Evolutionary conservation across 1,284 basidiomycete genomes (phyloP), one percentile per base, ranked within the genome.

Genomic region (Puccinia novopanici): DNA sequence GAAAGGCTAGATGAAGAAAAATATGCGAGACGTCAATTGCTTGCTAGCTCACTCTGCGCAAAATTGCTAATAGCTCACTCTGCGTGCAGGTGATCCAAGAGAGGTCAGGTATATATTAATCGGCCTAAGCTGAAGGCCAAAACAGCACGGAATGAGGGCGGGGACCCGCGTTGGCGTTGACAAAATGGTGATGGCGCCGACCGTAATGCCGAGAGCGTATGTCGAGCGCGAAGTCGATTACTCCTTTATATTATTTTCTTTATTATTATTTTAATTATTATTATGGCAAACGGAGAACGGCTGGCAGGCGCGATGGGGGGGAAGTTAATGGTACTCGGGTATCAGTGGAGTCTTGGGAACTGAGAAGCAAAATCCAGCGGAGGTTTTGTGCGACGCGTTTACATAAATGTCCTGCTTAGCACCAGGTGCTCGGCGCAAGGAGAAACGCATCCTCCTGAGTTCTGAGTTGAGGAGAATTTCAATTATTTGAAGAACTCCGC

Each of bases 171-270:
- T 68, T 52, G 24, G 67, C 42, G 67, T 68, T 15, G 24, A 22
- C 6, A 13, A 3, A n/a, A 30, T 63, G 3, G 59, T 22, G 67
- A 68, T 2, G 48, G 45, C 48, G 63, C 42, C 45, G 40, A 9
- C 37, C 27, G 67, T 68, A 68, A 68, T 40, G 45, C 67, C 67
- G 48, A 68, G 67, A 52, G 67, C 40, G 34, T 40, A 63, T 40
- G 55, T 40, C 34, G 34, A 63, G 34, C 34, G 59, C 30, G 59
- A 63, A 34, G n/a, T n/a, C n/a, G n/a, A n/a, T n/a, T n/a, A n/a
- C n/a, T n/a, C n/a, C n/a, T n/a, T n/a, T n/a, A n/a, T n/a, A n/a
- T n/a, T n/a, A n/a, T n/a, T n/a, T n/a, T n/a, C n/a, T n/a, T n/a
- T n/a, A n/a, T n/a, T n/a, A n/a, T n/a, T n/a, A n/a, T n/a, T n/a